Base-by-base conservation (phyloP, 2,329 filamentous ascomycete genomes). In the Fusarium veterinarium region DNA sequence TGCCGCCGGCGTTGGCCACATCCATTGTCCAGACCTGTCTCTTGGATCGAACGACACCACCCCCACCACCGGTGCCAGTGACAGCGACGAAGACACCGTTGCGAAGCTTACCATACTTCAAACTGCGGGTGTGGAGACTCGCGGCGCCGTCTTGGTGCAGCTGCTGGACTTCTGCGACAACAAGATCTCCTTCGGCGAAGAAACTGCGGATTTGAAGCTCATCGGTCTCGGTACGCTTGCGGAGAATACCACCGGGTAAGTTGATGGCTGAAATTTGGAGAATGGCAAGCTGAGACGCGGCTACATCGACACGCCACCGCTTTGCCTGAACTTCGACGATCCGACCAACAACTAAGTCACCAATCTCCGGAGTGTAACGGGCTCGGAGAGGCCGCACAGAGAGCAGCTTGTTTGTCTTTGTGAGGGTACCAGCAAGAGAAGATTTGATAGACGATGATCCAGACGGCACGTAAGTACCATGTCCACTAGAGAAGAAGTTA, bases 201-300 rank as follows among this genome's bases (percentile, higher is more conserved):
- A 98, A 99, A n/a, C 91, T 94, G 56, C 96, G 91, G 82, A 99
- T 98, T 83, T 98, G 96, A 77, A 99, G 87, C 85, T 98, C 96
- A 82, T 99, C 96, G 20, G 96, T 97, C 78, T 95, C 95, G 33
- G 96, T 99, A 73, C 96, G 89, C 80, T 95, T 93, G 65, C 96
- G 90, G 77, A 98, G 86, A 73, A 97, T 97, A 38, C 96, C 96
- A 63, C 96, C 96, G 0, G 96, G 96, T 5, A 99, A 86, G 80
- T 99, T 99, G 83, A 99, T 98, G 69, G 93, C 92, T 60, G 91
- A 93, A 46, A 99, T 90, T 23, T 95, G 94, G 14, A 99, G 87
- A 51, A 91, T 89, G 7, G 96, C 95, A 10, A 98, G 91, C 78
- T 97, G 90, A 0, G 94, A 92, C 30, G 94, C 94, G 56, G 94